Conservation (phyloP, 2,329 filamentous ascomycete species). For the Stenocarpella maydis region DNA sequence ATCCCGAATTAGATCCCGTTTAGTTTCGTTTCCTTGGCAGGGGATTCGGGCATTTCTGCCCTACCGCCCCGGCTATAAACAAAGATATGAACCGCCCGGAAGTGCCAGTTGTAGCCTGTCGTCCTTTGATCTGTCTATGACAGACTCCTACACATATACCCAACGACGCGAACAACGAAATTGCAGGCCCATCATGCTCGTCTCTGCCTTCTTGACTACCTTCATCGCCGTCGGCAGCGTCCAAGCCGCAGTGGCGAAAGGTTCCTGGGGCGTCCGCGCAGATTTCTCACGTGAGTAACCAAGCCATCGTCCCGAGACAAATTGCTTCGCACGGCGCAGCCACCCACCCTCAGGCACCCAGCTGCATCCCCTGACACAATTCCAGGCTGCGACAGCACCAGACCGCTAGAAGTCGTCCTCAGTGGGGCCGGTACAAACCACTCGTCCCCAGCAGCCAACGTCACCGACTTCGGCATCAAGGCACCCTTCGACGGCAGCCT, state of each 20-base stretch:
- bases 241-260: neutral
- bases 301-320: neutral
- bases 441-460: conserved; percentile 6
- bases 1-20: conserved; percentile 26
- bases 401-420: conserved; percentile 1
- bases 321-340: neutral
- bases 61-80: neutral
- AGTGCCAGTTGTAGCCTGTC: neutral
- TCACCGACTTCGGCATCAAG: conserved; percentile 15
- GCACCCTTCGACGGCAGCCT: conserved; percentile 1
- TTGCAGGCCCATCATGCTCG: neutral
- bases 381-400: conserved; percentile 16
- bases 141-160: neutral
- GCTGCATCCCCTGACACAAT: neutral
- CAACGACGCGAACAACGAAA: neutral
- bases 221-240: conserved; percentile 1
- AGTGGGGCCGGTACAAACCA: neutral
- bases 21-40: conserved; percentile 15
- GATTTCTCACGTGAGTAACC: neutral
- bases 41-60: conserved; percentile 8
- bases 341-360: accelerated
- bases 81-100: neutral
- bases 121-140: neutral
- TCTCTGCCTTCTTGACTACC: neutral
- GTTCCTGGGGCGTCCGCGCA: conserved; percentile 2